These are phyloP conservation scores for Diaporthe nobilis DNA, from an alignment of 2,329 filamentous ascomycete genomes.

Conservation along the genomic window DNA sequence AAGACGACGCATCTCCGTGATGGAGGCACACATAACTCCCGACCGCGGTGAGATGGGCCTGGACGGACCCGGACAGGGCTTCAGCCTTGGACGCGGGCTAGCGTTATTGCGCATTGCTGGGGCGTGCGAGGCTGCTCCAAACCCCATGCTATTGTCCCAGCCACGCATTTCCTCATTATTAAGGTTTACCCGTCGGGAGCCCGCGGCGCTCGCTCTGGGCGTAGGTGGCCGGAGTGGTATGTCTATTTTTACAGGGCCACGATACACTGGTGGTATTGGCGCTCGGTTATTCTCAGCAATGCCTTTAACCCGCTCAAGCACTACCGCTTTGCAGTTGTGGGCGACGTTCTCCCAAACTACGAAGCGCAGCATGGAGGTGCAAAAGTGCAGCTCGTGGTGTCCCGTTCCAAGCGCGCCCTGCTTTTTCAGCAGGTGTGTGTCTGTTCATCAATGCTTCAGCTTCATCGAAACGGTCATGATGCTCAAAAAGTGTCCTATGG, in stretches of 20 bases:
- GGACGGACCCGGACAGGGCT: neutral
- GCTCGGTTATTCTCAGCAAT: conserved; percentile 2
- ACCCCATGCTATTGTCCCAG: neutral
- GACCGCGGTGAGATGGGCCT: neutral
- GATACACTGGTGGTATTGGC: conserved; percentile 13
- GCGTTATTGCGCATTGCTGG: conserved; percentile 19
- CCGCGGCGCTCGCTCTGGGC: conserved; percentile 1
- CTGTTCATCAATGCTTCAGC: conserved; percentile 34
- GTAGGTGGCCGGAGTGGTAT: neutral
- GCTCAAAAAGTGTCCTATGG: conserved; percentile 17
- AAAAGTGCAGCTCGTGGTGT: neutral
- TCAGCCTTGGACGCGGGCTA: conserved; percentile 18
- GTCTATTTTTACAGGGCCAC: conserved; percentile 15
- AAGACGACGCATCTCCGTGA: conserved; percentile 19
- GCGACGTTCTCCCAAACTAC: neutral
- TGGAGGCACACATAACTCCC: conserved; percentile 15
- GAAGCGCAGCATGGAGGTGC: neutral
- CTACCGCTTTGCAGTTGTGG: neutral
- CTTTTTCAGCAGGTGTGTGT: conserved; percentile 23
- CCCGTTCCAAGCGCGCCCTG: conserved; percentile 15
- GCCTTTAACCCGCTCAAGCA: conserved; percentile 16
- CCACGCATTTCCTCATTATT: conserved; percentile 19
- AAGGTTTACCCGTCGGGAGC: conserved; percentile 21
- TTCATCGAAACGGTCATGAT: conserved; percentile 23
- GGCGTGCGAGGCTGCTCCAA: conserved; percentile 4